Evolutionary conservation across 1,139 yeast species (phyloP).

Genomic region (Pichia sp.): DNA sequence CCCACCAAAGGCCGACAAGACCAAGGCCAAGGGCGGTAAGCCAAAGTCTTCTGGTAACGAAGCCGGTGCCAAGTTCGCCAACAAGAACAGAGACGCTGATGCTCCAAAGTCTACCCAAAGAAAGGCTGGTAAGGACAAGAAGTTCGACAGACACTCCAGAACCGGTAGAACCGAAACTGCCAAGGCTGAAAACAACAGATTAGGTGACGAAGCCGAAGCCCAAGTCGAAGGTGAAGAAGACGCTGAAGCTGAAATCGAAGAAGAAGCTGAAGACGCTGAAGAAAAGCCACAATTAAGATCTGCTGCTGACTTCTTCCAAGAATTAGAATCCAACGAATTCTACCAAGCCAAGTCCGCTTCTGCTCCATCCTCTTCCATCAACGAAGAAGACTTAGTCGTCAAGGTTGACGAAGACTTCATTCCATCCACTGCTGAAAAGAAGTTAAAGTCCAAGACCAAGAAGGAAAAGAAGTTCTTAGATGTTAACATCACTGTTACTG

Average conservation of each 20-base stretch:
- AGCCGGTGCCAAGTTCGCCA: conserved; percentile 78
- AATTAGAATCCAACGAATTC: conserved; percentile 38
- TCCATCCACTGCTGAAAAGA: conserved; percentile 57
- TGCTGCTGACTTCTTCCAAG: conserved; percentile 71
- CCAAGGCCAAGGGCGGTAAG: conserved; percentile 74
- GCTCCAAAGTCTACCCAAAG: conserved; percentile 52
- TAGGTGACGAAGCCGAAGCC: conserved; percentile 73
- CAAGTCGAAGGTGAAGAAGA: conserved; percentile 64
- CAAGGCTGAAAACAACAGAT: conserved; percentile 83
- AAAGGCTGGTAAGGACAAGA: conserved; percentile 47
- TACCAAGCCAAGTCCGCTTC: conserved; percentile 49
- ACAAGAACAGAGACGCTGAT: conserved; percentile 65
- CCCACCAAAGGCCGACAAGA: conserved; percentile 76
- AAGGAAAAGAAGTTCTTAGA: conserved; percentile 73
- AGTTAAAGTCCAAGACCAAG: conserved; percentile 57
- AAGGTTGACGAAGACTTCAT: conserved; percentile 58
- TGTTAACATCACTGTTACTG: conserved; percentile 63
- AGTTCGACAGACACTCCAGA: conserved; percentile 84
- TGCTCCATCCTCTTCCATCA: conserved; percentile 61
- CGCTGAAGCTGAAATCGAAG: conserved; percentile 50
- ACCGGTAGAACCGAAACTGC: conserved; percentile 79
- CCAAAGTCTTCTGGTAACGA: conserved; percentile 71
- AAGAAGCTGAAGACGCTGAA: conserved; percentile 39
- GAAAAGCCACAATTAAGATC: conserved; percentile 47
- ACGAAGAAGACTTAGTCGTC: conserved; percentile 54